phyloP scores from a whole-genome alignment of 192 early-diverging fungal species.

The Entomortierella chlamydospora region DNA sequence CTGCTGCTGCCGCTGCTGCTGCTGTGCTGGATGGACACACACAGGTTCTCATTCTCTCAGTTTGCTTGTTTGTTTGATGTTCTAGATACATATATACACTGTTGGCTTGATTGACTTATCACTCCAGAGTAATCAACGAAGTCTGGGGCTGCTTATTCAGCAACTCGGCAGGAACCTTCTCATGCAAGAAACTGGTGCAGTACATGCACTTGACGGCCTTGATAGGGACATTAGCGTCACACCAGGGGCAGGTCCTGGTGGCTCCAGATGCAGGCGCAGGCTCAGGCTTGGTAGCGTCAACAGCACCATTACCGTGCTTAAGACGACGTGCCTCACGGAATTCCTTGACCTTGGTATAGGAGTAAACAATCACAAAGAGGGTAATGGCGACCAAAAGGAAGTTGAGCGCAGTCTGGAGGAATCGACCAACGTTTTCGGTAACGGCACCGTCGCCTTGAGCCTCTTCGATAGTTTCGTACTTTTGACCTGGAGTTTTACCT shows the following conservation, averaged over 20 bases:
- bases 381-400: conserved; percentile 47
- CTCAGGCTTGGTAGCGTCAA: conserved; percentile 39
- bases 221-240: conserved; percentile 45
- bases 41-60: background rate
- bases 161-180: conserved; percentile 50
- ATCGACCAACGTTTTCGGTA: conserved; percentile 57
- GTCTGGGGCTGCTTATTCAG: conserved; percentile 37
- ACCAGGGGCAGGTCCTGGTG: conserved; percentile 54
- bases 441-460: conserved; percentile 57
- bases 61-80: too few species aligned
- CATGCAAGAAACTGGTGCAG: conserved; percentile 56
- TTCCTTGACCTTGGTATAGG: conserved; percentile 3
- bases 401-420: conserved; percentile 46
- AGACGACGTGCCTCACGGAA: conserved; percentile 9
- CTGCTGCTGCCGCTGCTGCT: too few species aligned
- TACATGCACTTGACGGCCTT: conserved; percentile 58
- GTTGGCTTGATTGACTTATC: too few species aligned
- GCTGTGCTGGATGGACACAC: too few species aligned
- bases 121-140: conserved; percentile 46
- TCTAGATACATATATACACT: too few species aligned
- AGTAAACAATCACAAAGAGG: conserved; percentile 49
- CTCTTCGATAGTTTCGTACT: conserved; percentile 37
- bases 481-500: background rate
- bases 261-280: conserved; percentile 27
- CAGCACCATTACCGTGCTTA: conserved; percentile 26